phyloP scores from a whole-genome alignment of 768 basidiomycete species.

The Russula virescens region DNA sequence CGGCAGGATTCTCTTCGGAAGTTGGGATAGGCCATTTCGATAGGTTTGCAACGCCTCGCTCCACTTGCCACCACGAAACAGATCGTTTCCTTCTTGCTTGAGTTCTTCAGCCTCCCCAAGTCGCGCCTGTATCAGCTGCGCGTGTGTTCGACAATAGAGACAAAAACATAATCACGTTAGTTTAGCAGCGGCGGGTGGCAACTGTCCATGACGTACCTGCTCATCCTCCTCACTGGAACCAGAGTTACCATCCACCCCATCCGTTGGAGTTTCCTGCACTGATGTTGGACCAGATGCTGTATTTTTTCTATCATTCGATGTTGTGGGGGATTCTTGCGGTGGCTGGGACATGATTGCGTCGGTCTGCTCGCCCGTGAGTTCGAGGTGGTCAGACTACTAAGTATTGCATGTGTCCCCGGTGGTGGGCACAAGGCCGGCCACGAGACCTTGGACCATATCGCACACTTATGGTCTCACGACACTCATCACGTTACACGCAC shows the following conservation, averaged over 20 bases:
- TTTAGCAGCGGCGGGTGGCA: background rate
- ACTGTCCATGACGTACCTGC: background rate
- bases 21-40: constrained; percentile 53
- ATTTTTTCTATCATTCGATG: background rate
- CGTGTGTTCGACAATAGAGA: background rate
- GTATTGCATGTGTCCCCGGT: no score
- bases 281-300: background rate
- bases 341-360: background rate
- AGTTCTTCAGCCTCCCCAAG: constrained; percentile 51
- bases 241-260: background rate
- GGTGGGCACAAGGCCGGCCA: no score
- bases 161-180: background rate
- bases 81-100: constrained; percentile 71
- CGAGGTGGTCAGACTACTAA: background rate
- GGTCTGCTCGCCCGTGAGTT: background rate
- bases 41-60: constrained; percentile 68
- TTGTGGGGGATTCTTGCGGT: background rate
- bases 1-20: constrained; percentile 43
- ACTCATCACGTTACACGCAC: background rate
- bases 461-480: no score
- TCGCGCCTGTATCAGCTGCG: constrained; percentile 32
- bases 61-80: constrained; percentile 63
- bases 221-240: background rate
- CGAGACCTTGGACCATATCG: no score
- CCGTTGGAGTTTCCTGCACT: background rate